Percentiles rank a stretch among this genome's conserved stretches.
Conservation (phyloP, 345 rosid species). For the Citrus glauca region DNA sequence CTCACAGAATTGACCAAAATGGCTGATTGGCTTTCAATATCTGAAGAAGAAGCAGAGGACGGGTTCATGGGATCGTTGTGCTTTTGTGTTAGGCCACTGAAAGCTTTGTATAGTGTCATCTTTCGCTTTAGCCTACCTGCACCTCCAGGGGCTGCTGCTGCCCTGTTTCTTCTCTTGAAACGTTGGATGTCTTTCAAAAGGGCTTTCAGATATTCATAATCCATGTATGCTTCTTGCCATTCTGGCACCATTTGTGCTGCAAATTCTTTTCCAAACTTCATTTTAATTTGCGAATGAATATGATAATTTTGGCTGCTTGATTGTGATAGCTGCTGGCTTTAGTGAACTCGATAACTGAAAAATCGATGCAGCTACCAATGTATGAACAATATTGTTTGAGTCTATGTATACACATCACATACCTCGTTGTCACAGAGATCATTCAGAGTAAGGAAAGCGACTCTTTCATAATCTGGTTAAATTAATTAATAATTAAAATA, state of each 20-base stretch:
- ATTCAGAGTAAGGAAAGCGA: too few relatives aligned
- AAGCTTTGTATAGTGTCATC: conserved; percentile 49
- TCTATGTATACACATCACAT: neutral
- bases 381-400: neutral
- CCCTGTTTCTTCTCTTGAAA: conserved; percentile 34
- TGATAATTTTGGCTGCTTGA: neutral
- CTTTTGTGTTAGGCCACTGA: conserved; percentile 45
- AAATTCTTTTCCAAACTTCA: conserved; percentile 83
- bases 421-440: too few relatives aligned
- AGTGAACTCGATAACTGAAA: neutral
- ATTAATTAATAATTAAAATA: neutral
- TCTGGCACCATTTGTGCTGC: conserved; percentile 68
- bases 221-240: conserved; percentile 74
- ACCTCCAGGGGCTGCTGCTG: conserved; percentile 15
- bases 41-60: conserved; percentile 5
- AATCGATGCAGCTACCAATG: neutral
- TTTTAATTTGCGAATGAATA: conserved; percentile 3
- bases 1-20: conserved; percentile 37
- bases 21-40: conserved; percentile 38
- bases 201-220: conserved; percentile 47
- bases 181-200: conserved; percentile 47
- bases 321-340: too few relatives aligned
- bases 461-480: too few relatives aligned
- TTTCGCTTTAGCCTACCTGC: conserved; percentile 28
- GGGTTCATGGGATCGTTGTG: conserved; percentile 14